phyloP scores from a whole-genome alignment of 2,329 filamentous ascomycete genomes.

The Stemphylium vesicarium region DNA sequence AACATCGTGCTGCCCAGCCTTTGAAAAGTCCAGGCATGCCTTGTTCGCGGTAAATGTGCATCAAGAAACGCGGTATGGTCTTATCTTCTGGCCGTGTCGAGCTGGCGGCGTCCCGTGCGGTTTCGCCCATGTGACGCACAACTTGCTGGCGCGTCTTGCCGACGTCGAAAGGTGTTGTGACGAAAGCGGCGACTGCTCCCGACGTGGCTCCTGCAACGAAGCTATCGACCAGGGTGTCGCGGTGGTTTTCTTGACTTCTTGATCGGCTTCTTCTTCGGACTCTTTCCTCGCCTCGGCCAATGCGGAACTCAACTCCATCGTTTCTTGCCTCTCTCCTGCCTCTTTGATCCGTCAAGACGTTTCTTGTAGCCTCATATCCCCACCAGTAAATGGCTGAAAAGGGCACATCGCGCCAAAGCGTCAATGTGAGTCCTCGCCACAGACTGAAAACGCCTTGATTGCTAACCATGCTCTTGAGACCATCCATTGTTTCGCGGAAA shows the following conservation, averaged over 20 bases:
- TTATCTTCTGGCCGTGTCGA: conserved; percentile 69
- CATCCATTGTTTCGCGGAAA: conserved; percentile 77
- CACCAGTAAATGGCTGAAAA: conserved; percentile 99
- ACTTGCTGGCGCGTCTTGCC: conserved; percentile 96
- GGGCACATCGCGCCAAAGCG: conserved; percentile 94
- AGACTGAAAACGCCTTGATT: conserved; percentile 78
- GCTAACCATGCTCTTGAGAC: conserved; percentile 79
- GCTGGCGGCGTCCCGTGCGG: conserved; percentile 51
- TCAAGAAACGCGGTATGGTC: conserved; percentile 81
- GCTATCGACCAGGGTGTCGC: conserved; percentile 82
- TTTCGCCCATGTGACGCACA: conserved; percentile 63
- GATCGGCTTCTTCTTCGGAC: conserved; percentile 52
- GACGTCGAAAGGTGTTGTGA: conserved; percentile 96
- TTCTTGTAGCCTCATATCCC: conserved; percentile 88
- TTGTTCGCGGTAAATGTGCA: conserved; percentile 88
- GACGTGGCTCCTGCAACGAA: conserved; percentile 86
- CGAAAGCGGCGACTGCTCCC: conserved; percentile 81
- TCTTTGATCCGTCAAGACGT: conserved; percentile 72
- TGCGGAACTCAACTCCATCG: conserved; percentile 40
- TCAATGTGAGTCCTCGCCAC: conserved; percentile 89
- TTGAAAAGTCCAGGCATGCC: conserved; percentile 82
- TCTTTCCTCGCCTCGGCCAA: conserved; percentile 42
- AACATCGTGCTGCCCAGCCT: conserved; percentile 87
- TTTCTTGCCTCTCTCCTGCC: conserved; percentile 53
- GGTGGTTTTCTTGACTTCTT: conserved; percentile 72